A percentile compares a stretch with the other conserved stretches of the same genome.
These are phyloP conservation scores for Fagopyrum tataricum DNA, from an alignment of 148 eudicot species.

Conservation along the genomic window DNA sequence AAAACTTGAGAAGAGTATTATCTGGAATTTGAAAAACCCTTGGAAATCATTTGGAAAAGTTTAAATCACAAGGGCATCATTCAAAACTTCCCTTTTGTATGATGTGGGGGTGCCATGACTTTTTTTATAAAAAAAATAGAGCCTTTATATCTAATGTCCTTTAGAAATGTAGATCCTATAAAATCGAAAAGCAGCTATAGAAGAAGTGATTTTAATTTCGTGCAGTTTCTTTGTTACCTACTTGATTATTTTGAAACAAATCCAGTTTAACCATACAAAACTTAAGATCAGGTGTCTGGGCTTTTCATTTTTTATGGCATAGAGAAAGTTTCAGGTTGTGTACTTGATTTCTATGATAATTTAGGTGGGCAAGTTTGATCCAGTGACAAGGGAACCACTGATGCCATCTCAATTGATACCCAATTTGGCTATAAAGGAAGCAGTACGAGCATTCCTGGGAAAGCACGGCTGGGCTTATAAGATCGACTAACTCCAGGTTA, in stretches of 20 bases:
- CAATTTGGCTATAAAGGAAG: slow-evolving; percentile 60
- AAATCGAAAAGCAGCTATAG: background rate
- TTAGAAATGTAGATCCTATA: background rate
- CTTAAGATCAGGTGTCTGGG: background rate
- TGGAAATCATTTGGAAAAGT: too few species aligned
- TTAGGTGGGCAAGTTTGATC: slow-evolving; percentile 37
- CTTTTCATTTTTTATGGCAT: background rate
- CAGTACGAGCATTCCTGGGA: slow-evolving; percentile 43
- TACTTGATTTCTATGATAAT: slow-evolving; percentile 9
- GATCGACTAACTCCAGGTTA: slow-evolving; percentile 18
- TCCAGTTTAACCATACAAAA: background rate
- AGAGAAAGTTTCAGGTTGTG: background rate
- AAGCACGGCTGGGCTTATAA: slow-evolving; percentile 60
- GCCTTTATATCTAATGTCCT: background rate
- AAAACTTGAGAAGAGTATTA: too few species aligned
- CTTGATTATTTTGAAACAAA: background rate
- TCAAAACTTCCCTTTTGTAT: too few species aligned
- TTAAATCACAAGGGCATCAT: too few species aligned
- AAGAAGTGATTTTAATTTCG: background rate
- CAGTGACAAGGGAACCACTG: slow-evolving; percentile 44
- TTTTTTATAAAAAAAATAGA: background rate
- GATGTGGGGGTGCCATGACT: background rate
- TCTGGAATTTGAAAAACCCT: too few species aligned
- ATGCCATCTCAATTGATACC: slow-evolving; percentile 35
- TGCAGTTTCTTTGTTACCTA: background rate